phyloP scores from a whole-genome alignment of 495 filamentous ascomycete species.

The Lophiostoma macrostomum region DNA sequence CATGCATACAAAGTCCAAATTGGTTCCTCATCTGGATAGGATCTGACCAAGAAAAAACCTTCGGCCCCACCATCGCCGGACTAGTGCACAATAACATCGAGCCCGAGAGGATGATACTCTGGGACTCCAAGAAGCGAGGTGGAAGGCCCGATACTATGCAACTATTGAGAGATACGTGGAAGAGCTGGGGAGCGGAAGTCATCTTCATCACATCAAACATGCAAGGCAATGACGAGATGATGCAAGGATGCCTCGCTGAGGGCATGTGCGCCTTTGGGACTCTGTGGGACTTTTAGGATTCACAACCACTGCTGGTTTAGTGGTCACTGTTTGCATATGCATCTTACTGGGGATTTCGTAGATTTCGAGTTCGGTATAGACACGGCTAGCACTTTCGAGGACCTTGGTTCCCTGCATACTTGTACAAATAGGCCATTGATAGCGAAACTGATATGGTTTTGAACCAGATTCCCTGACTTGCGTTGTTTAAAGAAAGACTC shows the following conservation, averaged over 20 bases:
- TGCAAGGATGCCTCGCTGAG: slow-evolving; percentile 43
- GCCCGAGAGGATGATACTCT: slow-evolving; percentile 48
- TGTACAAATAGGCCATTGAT: no score
- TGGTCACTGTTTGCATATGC: slow-evolving; percentile 5
- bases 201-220: slow-evolving; percentile 50
- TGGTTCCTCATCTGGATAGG: slow-evolving; percentile 52
- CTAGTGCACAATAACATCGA: slow-evolving; percentile 47
- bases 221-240: slow-evolving; percentile 49
- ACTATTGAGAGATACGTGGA: slow-evolving; percentile 46
- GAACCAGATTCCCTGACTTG: no score
- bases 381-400: no score
- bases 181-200: slow-evolving; percentile 47
- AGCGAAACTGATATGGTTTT: no score
- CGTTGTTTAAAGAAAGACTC: no score
- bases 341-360: no score
- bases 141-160: slow-evolving; percentile 45
- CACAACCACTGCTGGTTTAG: no score
- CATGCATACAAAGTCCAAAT: slow-evolving; percentile 46
- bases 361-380: no score
- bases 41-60: slow-evolving; percentile 46
- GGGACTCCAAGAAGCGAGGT: slow-evolving; percentile 49
- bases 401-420: no score
- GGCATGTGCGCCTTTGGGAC: slow-evolving; percentile 48
- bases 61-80: slow-evolving; percentile 45
- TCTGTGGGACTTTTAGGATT: slow-evolving; percentile 45